Evolutionary conservation across 2,329 filamentous ascomycete genomes (phyloP), one percentile per base, ranked within the genome.

Genomic region (Capronia americana): DNA sequence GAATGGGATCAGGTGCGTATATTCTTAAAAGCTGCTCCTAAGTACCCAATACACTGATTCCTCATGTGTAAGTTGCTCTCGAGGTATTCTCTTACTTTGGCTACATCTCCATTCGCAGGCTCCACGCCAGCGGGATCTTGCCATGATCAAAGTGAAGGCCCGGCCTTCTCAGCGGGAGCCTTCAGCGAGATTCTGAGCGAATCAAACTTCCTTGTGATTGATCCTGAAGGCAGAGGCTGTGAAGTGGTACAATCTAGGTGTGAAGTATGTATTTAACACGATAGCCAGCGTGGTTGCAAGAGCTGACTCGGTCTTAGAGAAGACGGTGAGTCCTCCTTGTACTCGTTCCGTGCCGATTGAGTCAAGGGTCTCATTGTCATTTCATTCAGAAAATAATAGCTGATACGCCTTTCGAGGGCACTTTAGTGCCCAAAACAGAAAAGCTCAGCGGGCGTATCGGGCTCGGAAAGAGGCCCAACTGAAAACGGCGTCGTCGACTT

Each of bases 371-470:
- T n/a, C 38, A 7, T 44, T 20, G 17, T 8, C 38, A 44, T 20
- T n/a, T 2, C 38, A n/a, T 10, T 44, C 14, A 20, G 14, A 20
- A 44, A n/a, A n/a, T 17, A 6, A 8, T n/a, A 4, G 38, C 38
- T 44, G 14, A 44, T 44, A 44, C 6, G 38, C 38, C 38, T 20
- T n/a, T 44, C 6, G 38, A 44, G 17, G 38, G 38, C 6, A 44
- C 38, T 44, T 44, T n/a, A 44, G 64, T 11, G 64, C 58, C n/a
- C 64, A 66, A n/a, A 66, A 66, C 44, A 59, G 69, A 17, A 55
- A 66, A 11, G 69, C 69, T 12, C 69, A 71, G 59, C 56, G 69
- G 20, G 69, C 69, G 17, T 71, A 71, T 41, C 68, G 69, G 10
- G 65, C 67, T 46, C 69, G 69, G 26, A 70, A 70, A 48, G 68